Conservation (phyloP, 768 basidiomycete species). For the Lanmaoa rubissima region DNA sequence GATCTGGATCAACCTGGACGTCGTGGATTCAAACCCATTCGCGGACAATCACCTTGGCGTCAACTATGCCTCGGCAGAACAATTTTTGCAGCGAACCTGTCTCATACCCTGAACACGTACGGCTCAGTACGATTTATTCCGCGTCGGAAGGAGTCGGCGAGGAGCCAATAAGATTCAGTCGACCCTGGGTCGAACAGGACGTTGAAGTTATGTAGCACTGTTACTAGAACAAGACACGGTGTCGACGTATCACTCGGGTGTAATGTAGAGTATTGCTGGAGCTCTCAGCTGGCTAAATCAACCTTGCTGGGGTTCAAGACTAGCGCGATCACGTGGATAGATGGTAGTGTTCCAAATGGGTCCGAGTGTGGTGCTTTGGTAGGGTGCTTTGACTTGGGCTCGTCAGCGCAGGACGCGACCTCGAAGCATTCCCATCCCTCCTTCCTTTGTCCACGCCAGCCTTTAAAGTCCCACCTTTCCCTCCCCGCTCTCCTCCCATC, state of each 20-base stretch:
- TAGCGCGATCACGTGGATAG: slow-evolving; percentile 24
- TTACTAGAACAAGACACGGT: not conserved
- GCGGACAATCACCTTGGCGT: not conserved
- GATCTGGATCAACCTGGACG: not conserved
- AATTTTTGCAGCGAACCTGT: not conserved
- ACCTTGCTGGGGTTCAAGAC: not conserved
- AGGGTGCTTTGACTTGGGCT: slow-evolving; percentile 22
- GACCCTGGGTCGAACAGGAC: not conserved
- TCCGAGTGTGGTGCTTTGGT: slow-evolving; percentile 21
- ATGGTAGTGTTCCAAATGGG: slow-evolving; percentile 31
- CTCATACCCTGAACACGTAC: not conserved
- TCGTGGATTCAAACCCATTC: not conserved
- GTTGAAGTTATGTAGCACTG: not conserved
- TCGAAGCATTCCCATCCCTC: slow-evolving; percentile 14
- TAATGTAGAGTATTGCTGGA: not conserved
- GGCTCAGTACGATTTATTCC: slow-evolving; percentile 1
- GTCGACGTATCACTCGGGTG: not conserved
- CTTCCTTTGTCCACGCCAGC: slow-evolving; percentile 8
- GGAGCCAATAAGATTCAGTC: not conserved
- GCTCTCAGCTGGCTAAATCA: not conserved
- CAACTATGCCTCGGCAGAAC: not conserved
- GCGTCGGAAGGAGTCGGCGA: not conserved
- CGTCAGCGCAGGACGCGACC: slow-evolving; percentile 40
- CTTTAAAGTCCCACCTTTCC: slow-evolving; percentile 2
- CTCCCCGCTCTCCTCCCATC: not conserved